These are phyloP conservation scores for Middelhovenomyces tepae DNA, from an alignment of 805 yeast species.

Conservation along the genomic window DNA sequence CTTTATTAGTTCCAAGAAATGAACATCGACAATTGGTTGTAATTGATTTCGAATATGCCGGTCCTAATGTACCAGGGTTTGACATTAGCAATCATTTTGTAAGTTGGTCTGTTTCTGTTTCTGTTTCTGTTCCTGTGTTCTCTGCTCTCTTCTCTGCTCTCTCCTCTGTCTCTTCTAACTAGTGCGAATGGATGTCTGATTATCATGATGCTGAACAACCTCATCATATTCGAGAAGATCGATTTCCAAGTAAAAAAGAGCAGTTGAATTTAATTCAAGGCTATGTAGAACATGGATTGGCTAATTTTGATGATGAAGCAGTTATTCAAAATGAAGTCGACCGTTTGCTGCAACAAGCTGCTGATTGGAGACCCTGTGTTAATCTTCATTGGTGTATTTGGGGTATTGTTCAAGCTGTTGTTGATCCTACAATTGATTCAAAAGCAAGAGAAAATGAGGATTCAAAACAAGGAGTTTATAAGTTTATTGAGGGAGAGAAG, in stretches of 20 bases:
- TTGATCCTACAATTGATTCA: slow-evolving; percentile 34
- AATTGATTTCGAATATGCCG: slow-evolving; percentile 94
- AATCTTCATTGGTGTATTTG: slow-evolving; percentile 80
- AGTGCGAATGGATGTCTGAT: too few relatives aligned
- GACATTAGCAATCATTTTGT: slow-evolving; percentile 90
- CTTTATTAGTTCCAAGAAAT: slow-evolving; percentile 37
- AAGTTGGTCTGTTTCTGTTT: too few relatives aligned
- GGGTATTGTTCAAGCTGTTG: slow-evolving; percentile 79
- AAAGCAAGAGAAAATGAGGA: slow-evolving; percentile 23
- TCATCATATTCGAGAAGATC: slow-evolving; percentile 44
- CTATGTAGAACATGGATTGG: slow-evolving; percentile 52
- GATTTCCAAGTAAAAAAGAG: slow-evolving; percentile 62
- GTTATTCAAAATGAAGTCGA: slow-evolving; percentile 39
- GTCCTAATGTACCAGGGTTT: slow-evolving; percentile 79
- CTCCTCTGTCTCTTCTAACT: too few relatives aligned
- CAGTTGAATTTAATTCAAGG: slow-evolving; percentile 63
- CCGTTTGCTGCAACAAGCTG: slow-evolving; percentile 52
- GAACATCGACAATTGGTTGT: slow-evolving; percentile 71
- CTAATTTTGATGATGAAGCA: slow-evolving; percentile 25
- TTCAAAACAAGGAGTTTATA: slow-evolving; percentile 33
- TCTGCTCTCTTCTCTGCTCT: too few relatives aligned
- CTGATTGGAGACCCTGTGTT: slow-evolving; percentile 73
- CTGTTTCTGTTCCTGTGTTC: too few relatives aligned
- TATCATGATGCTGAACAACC: slow-evolving; percentile 57
- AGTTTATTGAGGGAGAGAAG: slow-evolving; percentile 41